Base-by-base conservation (phyloP, 2,329 filamentous ascomycete species). In the Phoma herbarum region DNA sequence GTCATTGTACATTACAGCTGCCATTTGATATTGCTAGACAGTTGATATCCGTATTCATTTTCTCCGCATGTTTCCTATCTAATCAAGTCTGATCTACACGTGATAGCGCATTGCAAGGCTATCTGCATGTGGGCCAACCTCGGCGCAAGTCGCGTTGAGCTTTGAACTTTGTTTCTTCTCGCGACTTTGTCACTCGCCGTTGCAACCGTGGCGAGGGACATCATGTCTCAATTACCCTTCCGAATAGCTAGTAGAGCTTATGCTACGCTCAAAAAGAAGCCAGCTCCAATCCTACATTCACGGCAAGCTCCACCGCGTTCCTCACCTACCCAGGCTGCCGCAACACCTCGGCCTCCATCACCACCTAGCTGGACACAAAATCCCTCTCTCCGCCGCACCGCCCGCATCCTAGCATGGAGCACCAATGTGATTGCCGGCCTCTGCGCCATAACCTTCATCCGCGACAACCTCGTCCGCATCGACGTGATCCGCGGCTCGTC, bases 381-480 rank as follows among this genome's bases (percentile, higher is more conserved):
- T 12, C 42, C 48, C 14, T 41, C 37, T 37, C 62, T 59, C 33
- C 54, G 50, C 46, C 61, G 55, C 39, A 33, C 41, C 37, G 33
- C 48, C 23, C 68, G 63, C 26, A 59, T 59, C 35, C 3, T 65
- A 22, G 52, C 53, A 49, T 64, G 57, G 57, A 61, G 56, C 47
- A 35, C 59, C 43, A 63, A 64, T 23, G 57, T 63, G 33, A 22
- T 71, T 41, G 46, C 67, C 44, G 52, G 59, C 0, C 25, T 67
- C 26, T 65, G 56, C 52, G 51, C 47, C 25, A 29, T 71, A 52
- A 48, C 71, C 48, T 70, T 73, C 58, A n/a, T 80, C 52, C 80
- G 80, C 62, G 80, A 82, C 71, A 67, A 78, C 57, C 39, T 77
- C 54, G 10, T 79, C 59, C 74, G 78, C 54, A 35, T 75, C 47